Base-by-base conservation (phyloP, 2,329 filamentous ascomycete genomes). In the Sclerotiophoma versabilis region DNA sequence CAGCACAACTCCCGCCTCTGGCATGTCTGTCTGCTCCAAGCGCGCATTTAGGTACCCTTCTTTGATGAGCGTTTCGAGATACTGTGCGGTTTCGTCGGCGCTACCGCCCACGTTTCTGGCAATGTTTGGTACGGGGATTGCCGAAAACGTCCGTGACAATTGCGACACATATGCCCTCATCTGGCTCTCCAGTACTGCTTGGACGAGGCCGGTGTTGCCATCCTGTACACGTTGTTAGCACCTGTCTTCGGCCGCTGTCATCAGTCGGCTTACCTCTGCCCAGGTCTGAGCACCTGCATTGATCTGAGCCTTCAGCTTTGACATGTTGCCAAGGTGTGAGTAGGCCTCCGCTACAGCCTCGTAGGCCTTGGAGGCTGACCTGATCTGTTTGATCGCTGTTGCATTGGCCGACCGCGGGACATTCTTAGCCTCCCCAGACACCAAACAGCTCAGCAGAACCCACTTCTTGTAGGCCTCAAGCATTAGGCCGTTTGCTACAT, bases 381-480 rank as follows among this genome's bases (percentile, higher is more conserved):
- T 81, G 63, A 87, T 87, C 5, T 78, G 71, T 66, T 84, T 87
- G 57, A 83, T 77, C 1, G 85, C 82, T 17, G 76, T 73, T 2
- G 73, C 55, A 43, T 82, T 80, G 7, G 84, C 83, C 39, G 84
- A 83, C 32, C 81, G 78, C 0, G 90, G 89, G 9, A 85, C 70
- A 0, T 75, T 63, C 2, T 79, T 77, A 4, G 80, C 64, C 79
- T 82, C 53, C 61, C 92, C 93, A 47, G 87, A 79, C 6, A 84
- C 80, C 15, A 99, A 78, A 49, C 97, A 81, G 47, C 87, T 86
- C 9, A 92, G 83, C 14, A 99, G 78, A 8, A 96, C 72, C 90
- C 92, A 97, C 75, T 93, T 96, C 77, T 93, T 96, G 80, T 96
- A 93, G 5, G 91, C 91, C 62, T 96, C 92, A 4, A 90, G 81